Conservation (phyloP, 2,329 filamentous ascomycete genomes). For the Claviceps purpurea region DNA sequence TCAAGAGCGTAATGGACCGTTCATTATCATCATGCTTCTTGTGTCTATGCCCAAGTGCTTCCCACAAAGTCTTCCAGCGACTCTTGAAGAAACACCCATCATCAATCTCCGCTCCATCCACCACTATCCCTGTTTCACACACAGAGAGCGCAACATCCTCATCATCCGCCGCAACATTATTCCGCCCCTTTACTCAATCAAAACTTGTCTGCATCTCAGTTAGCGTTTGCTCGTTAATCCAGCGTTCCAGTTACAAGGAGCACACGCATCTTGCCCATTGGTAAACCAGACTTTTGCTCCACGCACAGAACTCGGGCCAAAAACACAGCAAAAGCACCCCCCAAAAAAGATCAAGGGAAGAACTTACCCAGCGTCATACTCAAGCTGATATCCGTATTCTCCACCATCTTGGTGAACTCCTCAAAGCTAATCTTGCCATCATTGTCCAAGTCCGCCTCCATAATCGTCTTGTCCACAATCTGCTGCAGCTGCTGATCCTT, state of each 20-base stretch:
- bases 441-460: slow-evolving; percentile 92
- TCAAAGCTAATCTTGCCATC: slow-evolving; percentile 99
- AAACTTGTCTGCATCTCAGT: background rate
- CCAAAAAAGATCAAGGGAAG: background rate
- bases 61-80: slow-evolving; percentile 8
- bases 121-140: background rate
- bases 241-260: too few relatives aligned
- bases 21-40: slow-evolving; percentile 16
- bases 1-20: background rate
- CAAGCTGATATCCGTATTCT: slow-evolving; percentile 73
- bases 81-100: background rate
- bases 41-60: slow-evolving; percentile 6
- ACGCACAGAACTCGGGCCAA: too few relatives aligned
- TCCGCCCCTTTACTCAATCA: background rate
- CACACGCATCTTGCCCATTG: too few relatives aligned
- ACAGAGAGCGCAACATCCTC: background rate
- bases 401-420: slow-evolving; percentile 98
- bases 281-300: too few relatives aligned
- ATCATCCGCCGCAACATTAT: too few relatives aligned
- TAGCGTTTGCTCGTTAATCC: background rate
- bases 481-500: slow-evolving; percentile 98
- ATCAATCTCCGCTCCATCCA: background rate
- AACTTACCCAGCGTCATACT: slow-evolving; percentile 56
- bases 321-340: too few relatives aligned
- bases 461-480: slow-evolving; percentile 99